Conservation (phyloP, 2,329 filamentous ascomycete species). For the Hypoxylon sp. region DNA sequence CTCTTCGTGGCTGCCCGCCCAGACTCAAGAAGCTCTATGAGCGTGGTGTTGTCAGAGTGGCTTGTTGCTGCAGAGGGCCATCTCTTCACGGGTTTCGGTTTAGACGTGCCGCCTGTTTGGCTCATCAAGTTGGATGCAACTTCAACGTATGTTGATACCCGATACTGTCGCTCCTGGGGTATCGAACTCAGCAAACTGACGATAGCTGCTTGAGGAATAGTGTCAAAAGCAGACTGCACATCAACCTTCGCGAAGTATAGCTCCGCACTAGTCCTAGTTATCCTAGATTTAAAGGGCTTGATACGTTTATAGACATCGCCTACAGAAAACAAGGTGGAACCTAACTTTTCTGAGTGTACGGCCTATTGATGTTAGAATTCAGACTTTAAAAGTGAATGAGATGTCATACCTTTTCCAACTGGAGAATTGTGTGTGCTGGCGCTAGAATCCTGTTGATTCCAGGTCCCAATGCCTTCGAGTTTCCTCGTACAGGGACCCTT, state of each 20-base stretch:
- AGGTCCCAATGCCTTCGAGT: conserved; percentile 57
- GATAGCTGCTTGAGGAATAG: conserved; percentile 86
- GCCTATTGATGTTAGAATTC: conserved; percentile 53
- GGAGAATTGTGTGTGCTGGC: conserved; percentile 83
- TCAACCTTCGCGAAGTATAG: conserved; percentile 95
- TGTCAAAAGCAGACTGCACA: conserved; percentile 93
- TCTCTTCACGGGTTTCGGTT: conserved; percentile 60
- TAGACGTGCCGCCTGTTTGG: conserved; percentile 55
- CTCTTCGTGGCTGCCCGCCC: conserved; percentile 63
- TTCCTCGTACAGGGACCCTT: conserved; percentile 65
- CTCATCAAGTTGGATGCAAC: conserved; percentile 62
- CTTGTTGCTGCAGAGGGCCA: conserved; percentile 69
- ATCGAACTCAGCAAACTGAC: conserved; percentile 75
- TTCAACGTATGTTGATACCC: conserved; percentile 81
- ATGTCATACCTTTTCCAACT: conserved; percentile 77
- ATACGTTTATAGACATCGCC: conserved; percentile 83
- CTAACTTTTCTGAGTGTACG: conserved; percentile 73
- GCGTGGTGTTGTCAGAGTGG: conserved; percentile 59
- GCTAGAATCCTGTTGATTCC: conserved; percentile 72
- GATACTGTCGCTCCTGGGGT: conserved; percentile 73
- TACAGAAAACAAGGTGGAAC: conserved; percentile 84
- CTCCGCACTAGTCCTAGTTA: conserved; percentile 59
- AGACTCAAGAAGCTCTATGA: conserved; percentile 63
- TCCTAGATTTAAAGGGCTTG: conserved; percentile 73
- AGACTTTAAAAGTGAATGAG: background rate